These are phyloP conservation scores for Sporothrix sp. DNA, from an alignment of 2,329 filamentous ascomycete species.

Conservation along the genomic window DNA sequence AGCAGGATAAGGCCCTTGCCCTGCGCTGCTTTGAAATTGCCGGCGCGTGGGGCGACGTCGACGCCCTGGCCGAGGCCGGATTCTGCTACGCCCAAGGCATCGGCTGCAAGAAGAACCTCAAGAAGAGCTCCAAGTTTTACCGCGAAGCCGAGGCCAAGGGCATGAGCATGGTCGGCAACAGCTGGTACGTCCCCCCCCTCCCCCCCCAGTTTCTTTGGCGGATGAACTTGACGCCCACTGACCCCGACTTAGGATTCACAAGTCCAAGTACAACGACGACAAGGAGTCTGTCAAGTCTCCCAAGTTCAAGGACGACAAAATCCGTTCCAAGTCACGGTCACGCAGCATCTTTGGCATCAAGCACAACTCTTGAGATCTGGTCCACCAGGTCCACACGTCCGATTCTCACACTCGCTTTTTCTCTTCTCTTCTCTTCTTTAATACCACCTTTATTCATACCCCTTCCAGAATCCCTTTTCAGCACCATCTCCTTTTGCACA, in stretches of 20 bases:
- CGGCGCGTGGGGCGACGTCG: slow-evolving; percentile 87
- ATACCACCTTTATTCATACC: slow-evolving; percentile 11
- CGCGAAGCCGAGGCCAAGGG: slow-evolving; percentile 84
- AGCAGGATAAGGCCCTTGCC: slow-evolving; percentile 81
- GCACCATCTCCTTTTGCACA: background rate
- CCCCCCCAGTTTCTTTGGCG: background rate
- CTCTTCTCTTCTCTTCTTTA: slow-evolving; percentile 14
- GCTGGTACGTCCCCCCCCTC: slow-evolving; percentile 60
- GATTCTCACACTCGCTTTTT: slow-evolving; percentile 13
- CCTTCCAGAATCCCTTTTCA: background rate
- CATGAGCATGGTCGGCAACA: slow-evolving; percentile 96
- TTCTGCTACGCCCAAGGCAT: slow-evolving; percentile 93
- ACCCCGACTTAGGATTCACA: slow-evolving; percentile 67
- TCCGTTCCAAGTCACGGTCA: slow-evolving; percentile 65
- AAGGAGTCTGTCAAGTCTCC: slow-evolving; percentile 32
- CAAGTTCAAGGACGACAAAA: slow-evolving; percentile 51
- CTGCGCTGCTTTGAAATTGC: slow-evolving; percentile 94
- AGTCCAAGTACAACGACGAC: slow-evolving; percentile 78
- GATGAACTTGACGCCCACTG: background rate
- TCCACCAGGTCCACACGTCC: background rate
- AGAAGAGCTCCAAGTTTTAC: slow-evolving; percentile 87
- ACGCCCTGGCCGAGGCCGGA: slow-evolving; percentile 86
- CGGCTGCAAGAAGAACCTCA: slow-evolving; percentile 91
- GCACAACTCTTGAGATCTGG: slow-evolving; percentile 9
- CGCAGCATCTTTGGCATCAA: slow-evolving; percentile 56